Evolutionary conservation across 2,329 filamentous ascomycete genomes (phyloP).

Genomic region (Aureobasidium sp.): DNA sequence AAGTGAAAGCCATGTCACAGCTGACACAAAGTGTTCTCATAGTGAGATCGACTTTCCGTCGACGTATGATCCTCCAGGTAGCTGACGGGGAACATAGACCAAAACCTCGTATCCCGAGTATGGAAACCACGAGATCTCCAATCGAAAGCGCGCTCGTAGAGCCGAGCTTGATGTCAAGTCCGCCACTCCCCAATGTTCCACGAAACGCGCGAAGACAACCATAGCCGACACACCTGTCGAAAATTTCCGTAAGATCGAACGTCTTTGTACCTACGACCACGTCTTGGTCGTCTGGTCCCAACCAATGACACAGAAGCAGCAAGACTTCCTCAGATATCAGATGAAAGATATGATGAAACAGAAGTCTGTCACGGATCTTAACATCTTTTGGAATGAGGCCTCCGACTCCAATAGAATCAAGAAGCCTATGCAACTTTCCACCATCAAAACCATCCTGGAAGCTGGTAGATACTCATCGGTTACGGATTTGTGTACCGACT

Average conservation of each 20-base stretch:
- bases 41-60: neutral
- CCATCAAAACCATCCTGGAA: neutral
- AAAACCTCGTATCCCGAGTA: neutral
- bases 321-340: neutral
- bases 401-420: neutral
- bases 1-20: neutral
- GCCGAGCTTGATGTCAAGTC: neutral
- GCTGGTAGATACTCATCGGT: neutral
- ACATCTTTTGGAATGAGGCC: neutral
- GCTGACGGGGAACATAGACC: neutral
- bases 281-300: neutral
- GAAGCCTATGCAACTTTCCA: neutral
- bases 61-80: neutral
- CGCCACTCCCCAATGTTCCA: neutral
- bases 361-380: neutral
- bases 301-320: neutral
- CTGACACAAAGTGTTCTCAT: neutral
- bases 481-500: neutral
- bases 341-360: neutral
- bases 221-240: neutral
- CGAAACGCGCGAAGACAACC: neutral
- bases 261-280: neutral
- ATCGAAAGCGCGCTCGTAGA: neutral
- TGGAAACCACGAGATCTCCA: neutral
- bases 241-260: neutral